Evolutionary conservation across 2,329 filamentous ascomycete species (phyloP).

Genomic region (Verticillium nubilum): DNA sequence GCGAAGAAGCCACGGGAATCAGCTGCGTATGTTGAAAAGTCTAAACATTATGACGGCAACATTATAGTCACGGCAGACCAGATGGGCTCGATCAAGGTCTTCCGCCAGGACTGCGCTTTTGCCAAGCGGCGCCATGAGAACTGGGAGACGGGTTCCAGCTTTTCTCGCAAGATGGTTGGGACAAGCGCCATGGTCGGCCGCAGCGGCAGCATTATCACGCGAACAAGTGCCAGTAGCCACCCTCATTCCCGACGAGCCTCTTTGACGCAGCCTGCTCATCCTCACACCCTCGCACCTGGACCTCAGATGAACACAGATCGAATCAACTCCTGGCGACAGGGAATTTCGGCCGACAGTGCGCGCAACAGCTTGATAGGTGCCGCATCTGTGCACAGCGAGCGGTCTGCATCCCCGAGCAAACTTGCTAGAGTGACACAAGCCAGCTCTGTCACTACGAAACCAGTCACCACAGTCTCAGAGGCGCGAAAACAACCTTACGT

Average conservation of each 20-base stretch:
- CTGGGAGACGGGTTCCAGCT: slow-evolving; percentile 72
- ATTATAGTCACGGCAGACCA: slow-evolving; percentile 92
- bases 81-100: slow-evolving; percentile 85
- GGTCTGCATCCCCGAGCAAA: slow-evolving; percentile 52
- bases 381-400: slow-evolving; percentile 40
- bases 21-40: slow-evolving; percentile 71
- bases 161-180: slow-evolving; percentile 62
- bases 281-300: slow-evolving; percentile 15
- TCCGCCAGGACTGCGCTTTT: slow-evolving; percentile 88
- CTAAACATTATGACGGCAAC: slow-evolving; percentile 72
- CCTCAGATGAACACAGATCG: slow-evolving; percentile 54
- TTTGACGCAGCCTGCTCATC: slow-evolving; percentile 30
- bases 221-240: slow-evolving; percentile 43
- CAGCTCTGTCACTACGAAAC: slow-evolving; percentile 22
- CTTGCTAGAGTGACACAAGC: neutral
- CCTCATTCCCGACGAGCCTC: slow-evolving; percentile 49
- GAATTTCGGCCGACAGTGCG: slow-evolving; percentile 36
- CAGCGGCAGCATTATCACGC: slow-evolving; percentile 50
- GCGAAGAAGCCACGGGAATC: slow-evolving; percentile 52
- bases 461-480: slow-evolving; percentile 37
- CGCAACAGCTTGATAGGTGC: slow-evolving; percentile 29
- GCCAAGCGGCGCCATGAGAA: slow-evolving; percentile 69
- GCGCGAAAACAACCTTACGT: slow-evolving; percentile 40
- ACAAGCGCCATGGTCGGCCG: slow-evolving; percentile 54
- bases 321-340: slow-evolving; percentile 84